Conservation (phyloP, 148 eudicot genomes). For the Nepenthes mirabilis region DNA sequence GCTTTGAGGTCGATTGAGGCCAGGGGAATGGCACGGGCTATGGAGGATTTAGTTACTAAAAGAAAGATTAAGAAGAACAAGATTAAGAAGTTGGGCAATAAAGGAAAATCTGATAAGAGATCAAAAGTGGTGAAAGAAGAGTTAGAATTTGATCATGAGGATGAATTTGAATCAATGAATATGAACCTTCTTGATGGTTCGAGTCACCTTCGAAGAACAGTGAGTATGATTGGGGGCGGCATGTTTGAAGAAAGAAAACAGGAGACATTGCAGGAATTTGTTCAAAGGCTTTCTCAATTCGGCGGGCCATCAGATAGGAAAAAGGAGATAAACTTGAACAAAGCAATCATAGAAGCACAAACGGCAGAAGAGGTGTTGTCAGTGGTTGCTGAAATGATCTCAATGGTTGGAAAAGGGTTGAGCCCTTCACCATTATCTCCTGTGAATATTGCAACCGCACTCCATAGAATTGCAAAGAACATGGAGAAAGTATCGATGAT, state of each 20-base stretch:
- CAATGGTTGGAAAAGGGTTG: slow-evolving; percentile 81
- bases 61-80: slow-evolving; percentile 45
- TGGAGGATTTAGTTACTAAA: slow-evolving; percentile 33
- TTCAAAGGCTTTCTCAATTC: slow-evolving; percentile 72
- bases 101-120: slow-evolving; percentile 16
- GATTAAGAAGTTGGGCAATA: slow-evolving; percentile 22
- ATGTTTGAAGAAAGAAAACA: slow-evolving; percentile 71
- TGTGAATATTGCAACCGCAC: slow-evolving; percentile 79
- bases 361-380: slow-evolving; percentile 80
- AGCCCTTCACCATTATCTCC: slow-evolving; percentile 93
- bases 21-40: slow-evolving; percentile 47
- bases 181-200: slow-evolving; percentile 12
- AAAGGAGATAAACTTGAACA: slow-evolving; percentile 71
- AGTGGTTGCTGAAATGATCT: slow-evolving; percentile 47
- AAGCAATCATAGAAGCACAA: slow-evolving; percentile 60
- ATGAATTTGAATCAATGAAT: slow-evolving; percentile 24
- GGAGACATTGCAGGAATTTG: slow-evolving; percentile 52
- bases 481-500: slow-evolving; percentile 95
- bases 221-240: slow-evolving; percentile 63
- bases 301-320: slow-evolving; percentile 69
- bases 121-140: slow-evolving; percentile 13
- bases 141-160: slow-evolving; percentile 24
- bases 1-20: slow-evolving; percentile 80
- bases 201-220: slow-evolving; percentile 24
- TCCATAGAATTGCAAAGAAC: slow-evolving; percentile 94